Evolutionary conservation across 331 rosid species (phyloP).

Genomic region (Malus hybrid): DNA sequence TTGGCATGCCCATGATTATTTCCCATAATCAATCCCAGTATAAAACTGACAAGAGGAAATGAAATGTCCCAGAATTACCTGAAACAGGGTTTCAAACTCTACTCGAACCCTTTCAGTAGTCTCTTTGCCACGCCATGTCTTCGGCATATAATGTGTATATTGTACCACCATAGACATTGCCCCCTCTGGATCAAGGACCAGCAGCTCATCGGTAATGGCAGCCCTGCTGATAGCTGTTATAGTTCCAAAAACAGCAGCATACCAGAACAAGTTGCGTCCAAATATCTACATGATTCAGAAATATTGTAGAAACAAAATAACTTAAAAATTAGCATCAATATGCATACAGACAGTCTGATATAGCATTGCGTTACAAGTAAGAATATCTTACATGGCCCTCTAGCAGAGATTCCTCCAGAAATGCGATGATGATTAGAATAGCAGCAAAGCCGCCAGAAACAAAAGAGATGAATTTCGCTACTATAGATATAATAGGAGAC

Average conservation of each 20-base stretch:
- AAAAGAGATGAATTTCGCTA: conserved; percentile 89
- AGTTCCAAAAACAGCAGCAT: conserved; percentile 95
- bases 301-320: neutral
- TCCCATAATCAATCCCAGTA: neutral
- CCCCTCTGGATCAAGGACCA: conserved; percentile 76
- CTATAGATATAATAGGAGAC: conserved; percentile 76
- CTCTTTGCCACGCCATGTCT: conserved; percentile 93
- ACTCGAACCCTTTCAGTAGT: conserved; percentile 49
- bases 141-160: conserved; percentile 98
- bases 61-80: conserved; percentile 36
- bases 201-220: conserved; percentile 62
- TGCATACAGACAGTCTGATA: neutral
- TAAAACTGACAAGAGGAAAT: neutral
- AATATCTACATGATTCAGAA: conserved; percentile 50
- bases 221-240: conserved; percentile 93
- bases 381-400: conserved; percentile 82
- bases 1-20: neutral
- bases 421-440: conserved; percentile 77
- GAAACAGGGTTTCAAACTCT: conserved; percentile 84
- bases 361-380: neutral
- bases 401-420: conserved; percentile 89
- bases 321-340: neutral
- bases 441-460: conserved; percentile 99
- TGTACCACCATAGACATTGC: conserved; percentile 86
- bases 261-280: conserved; percentile 97